These are phyloP conservation scores for Paramyrothecium sp. DNA, from an alignment of 2,329 filamentous ascomycete species.

Conservation along the genomic window DNA sequence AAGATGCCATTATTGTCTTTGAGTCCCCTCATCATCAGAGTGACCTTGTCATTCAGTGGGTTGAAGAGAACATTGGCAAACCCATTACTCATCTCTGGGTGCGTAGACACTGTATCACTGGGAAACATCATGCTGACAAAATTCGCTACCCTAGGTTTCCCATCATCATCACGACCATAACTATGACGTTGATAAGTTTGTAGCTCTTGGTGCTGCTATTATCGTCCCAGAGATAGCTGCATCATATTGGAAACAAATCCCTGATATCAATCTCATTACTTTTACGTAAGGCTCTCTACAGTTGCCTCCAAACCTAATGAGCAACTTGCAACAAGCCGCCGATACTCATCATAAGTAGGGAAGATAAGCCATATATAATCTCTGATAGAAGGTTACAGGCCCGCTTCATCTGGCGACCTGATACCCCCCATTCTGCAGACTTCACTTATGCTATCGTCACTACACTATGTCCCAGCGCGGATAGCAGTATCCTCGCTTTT, in stretches of 20 bases:
- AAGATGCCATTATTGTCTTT: slow-evolving; percentile 9
- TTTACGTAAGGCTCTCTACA: slow-evolving; percentile 1
- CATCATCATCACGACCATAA: slow-evolving; percentile 7
- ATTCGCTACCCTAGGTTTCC: background rate
- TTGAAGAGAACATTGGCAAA: slow-evolving; percentile 8
- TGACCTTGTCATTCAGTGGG: slow-evolving; percentile 12
- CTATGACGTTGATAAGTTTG: slow-evolving; percentile 1
- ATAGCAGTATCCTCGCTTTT: slow-evolving; percentile 1
- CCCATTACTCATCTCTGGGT: slow-evolving; percentile 13
- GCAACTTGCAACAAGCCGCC: background rate
- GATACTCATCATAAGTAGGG: background rate
- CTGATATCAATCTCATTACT: slow-evolving; percentile 1
- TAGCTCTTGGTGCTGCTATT: slow-evolving; percentile 1
- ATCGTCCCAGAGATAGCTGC: slow-evolving; percentile 4
- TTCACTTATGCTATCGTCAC: slow-evolving; percentile 4
- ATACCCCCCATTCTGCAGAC: slow-evolving; percentile 1
- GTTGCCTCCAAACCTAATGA: background rate
- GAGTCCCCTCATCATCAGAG: slow-evolving; percentile 15
- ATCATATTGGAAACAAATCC: slow-evolving; percentile 2
- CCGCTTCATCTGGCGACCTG: slow-evolving; percentile 4
- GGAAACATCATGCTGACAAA: background rate
- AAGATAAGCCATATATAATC: slow-evolving; percentile 2
- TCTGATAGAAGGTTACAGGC: slow-evolving; percentile 3
- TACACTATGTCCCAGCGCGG: background rate
- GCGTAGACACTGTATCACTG: background rate